Evolutionary conservation across 352 stramenopile species (phyloP).

Genomic region (Thalassiosira gravida): DNA sequence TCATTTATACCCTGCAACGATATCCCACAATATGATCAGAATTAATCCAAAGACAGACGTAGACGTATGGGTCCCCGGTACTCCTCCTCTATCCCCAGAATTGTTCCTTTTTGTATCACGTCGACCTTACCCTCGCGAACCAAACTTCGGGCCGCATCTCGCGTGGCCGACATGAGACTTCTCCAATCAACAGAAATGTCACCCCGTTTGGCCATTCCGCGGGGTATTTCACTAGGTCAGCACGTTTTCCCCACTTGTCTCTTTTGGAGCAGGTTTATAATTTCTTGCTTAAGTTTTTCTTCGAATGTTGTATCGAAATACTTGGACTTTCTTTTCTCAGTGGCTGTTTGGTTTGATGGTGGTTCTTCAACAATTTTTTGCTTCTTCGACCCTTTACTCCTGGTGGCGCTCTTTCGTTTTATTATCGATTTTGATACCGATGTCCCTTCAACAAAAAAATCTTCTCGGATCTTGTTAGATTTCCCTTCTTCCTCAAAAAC

Average conservation of each 20-base stretch:
- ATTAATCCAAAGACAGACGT: slow-evolving; percentile 28
- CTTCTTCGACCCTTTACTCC: neutral
- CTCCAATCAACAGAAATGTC: slow-evolving; percentile 42
- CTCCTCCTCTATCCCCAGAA: slow-evolving; percentile 39
- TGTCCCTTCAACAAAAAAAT: slow-evolving; percentile 33
- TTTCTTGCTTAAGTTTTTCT: too few species aligned
- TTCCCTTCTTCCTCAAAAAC: slow-evolving; percentile 38
- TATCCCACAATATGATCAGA: neutral
- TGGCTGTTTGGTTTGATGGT: neutral
- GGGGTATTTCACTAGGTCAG: slow-evolving; percentile 62
- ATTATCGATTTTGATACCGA: neutral
- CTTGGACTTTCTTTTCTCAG: too few species aligned
- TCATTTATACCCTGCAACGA: too few species aligned
- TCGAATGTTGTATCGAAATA: too few species aligned
- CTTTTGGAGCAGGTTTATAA: slow-evolving; percentile 36
- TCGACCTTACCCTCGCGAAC: slow-evolving; percentile 33
- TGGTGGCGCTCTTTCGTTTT: neutral
- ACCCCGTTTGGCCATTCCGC: slow-evolving; percentile 35
- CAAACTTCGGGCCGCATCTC: slow-evolving; percentile 38
- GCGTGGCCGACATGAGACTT: slow-evolving; percentile 50
- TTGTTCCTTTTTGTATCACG: slow-evolving; percentile 39
- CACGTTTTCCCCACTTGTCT: slow-evolving; percentile 47
- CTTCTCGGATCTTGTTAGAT: slow-evolving; percentile 32
- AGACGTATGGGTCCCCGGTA: slow-evolving; percentile 50
- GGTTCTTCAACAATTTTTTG: slow-evolving; percentile 2